These are phyloP conservation scores for Azolla pinnata DNA, from an alignment of 75 land plant genomes.

Conservation along the genomic window DNA sequence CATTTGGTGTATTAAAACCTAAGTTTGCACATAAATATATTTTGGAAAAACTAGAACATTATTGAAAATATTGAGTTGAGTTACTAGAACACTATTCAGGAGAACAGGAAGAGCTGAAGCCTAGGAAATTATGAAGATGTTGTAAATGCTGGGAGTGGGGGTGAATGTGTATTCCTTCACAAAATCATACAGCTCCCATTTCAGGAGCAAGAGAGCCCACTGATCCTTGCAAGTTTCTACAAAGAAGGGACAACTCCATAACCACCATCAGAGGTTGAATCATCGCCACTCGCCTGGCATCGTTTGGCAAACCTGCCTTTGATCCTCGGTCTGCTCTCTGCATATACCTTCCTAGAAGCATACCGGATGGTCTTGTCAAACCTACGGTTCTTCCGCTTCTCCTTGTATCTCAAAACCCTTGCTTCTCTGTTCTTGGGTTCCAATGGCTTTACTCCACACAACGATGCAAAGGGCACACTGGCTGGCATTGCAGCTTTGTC, in stretches of 20 bases:
- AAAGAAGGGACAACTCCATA: constrained; percentile 66
- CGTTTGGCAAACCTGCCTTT: constrained; percentile 84
- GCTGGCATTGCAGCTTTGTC: constrained; percentile 24
- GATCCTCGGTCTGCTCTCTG: constrained; percentile 69
- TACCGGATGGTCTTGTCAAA: constrained; percentile 84
- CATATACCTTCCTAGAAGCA: constrained; percentile 78
- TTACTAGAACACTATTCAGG: too few relatives aligned
- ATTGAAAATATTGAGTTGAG: too few relatives aligned
- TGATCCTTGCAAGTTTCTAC: constrained; percentile 4
- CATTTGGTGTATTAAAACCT: too few relatives aligned
- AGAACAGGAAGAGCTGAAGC: too few relatives aligned
- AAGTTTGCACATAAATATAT: too few relatives aligned
- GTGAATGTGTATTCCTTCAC: too few relatives aligned
- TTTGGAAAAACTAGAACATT: too few relatives aligned
- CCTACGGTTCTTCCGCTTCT: constrained; percentile 77
- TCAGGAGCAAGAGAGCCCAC: too few relatives aligned
- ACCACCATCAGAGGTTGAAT: constrained; percentile 27
- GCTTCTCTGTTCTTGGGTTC: constrained; percentile 60
- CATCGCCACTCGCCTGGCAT: constrained; percentile 22
- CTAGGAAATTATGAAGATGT: too few relatives aligned
- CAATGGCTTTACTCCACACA: background rate
- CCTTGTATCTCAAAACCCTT: constrained; percentile 71
- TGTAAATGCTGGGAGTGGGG: too few relatives aligned
- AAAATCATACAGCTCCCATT: too few relatives aligned
- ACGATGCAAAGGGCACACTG: background rate